phyloP scores from a whole-genome alignment of 2,329 filamentous ascomycete genomes.

The Fusarium liriodendri region DNA sequence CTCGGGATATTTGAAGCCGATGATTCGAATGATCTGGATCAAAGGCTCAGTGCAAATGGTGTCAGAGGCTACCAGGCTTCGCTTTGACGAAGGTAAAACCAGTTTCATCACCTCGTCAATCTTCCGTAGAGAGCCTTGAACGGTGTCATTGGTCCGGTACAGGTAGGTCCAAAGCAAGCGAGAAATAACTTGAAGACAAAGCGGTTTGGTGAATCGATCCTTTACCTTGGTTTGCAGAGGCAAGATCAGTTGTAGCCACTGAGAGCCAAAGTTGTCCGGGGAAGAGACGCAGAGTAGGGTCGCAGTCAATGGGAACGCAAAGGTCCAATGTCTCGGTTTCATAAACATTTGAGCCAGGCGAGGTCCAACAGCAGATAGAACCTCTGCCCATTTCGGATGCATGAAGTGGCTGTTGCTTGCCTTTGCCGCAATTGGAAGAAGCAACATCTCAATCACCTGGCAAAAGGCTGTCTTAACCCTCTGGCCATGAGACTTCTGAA shows the following conservation, averaged over 20 bases:
- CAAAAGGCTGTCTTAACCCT: conserved; percentile 95
- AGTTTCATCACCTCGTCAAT: conserved; percentile 90
- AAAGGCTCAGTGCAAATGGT: conserved; percentile 86
- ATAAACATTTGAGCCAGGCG: conserved; percentile 85
- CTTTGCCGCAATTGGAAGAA: conserved; percentile 87
- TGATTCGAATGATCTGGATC: conserved; percentile 93
- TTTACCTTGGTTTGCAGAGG: conserved; percentile 85
- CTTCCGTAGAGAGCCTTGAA: conserved; percentile 76
- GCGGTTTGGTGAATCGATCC: conserved; percentile 80
- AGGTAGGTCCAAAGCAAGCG: conserved; percentile 95
- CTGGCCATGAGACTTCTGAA: conserved; percentile 86
- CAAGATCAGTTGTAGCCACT: conserved; percentile 87
- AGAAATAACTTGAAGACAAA: conserved; percentile 89
- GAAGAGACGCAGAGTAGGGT: conserved; percentile 90
- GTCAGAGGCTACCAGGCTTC: conserved; percentile 85
- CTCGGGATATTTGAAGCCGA: conserved; percentile 93
- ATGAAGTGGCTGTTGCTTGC: conserved; percentile 81
- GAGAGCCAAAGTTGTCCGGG: conserved; percentile 82
- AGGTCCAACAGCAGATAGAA: conserved; percentile 81
- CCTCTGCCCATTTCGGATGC: conserved; percentile 86
- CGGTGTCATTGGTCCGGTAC: conserved; percentile 81
- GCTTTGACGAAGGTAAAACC: conserved; percentile 83
- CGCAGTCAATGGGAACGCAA: conserved; percentile 88
- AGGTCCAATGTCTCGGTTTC: conserved; percentile 92
- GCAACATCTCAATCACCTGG: conserved; percentile 85